Conservation (phyloP, 371 early-diverging fungal species). For the Circinella minor region DNA sequence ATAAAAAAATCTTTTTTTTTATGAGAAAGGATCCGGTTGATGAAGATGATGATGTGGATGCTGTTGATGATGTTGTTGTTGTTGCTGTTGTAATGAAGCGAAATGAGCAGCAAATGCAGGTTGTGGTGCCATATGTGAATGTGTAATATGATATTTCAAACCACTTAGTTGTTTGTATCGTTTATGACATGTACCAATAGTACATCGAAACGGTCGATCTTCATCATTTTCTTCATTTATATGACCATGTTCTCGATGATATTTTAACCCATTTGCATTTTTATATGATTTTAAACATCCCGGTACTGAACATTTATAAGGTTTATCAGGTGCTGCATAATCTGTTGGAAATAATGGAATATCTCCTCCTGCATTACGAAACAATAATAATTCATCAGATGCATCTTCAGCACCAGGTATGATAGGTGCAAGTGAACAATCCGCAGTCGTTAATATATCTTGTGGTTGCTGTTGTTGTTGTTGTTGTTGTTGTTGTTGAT, state of each 20-base stretch:
- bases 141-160: conserved; percentile 79
- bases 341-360: background rate
- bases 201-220: conserved; percentile 72
- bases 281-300: conserved; percentile 23
- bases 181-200: conserved; percentile 75
- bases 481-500: background rate
- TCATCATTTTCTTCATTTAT: conserved; percentile 20
- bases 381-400: background rate
- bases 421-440: background rate
- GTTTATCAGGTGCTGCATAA: conserved; percentile 16
- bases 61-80: too few species aligned
- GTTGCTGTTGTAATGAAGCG: background rate
- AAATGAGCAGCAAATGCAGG: conserved; percentile 7
- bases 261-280: conserved; percentile 23
- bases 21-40: background rate
- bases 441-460: background rate
- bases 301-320: conserved; percentile 35
- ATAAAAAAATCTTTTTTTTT: background rate
- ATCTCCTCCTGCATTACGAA: background rate
- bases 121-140: conserved; percentile 10
- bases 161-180: conserved; percentile 94
- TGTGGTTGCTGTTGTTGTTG: background rate
- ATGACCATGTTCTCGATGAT: conserved; percentile 22
- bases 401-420: background rate
- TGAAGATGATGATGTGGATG: background rate